A percentile compares a stretch with the other conserved stretches of the same genome.
phyloP scores from a whole-genome alignment of 2,329 filamentous ascomycete genomes.

The Aureobasidium sp. region DNA sequence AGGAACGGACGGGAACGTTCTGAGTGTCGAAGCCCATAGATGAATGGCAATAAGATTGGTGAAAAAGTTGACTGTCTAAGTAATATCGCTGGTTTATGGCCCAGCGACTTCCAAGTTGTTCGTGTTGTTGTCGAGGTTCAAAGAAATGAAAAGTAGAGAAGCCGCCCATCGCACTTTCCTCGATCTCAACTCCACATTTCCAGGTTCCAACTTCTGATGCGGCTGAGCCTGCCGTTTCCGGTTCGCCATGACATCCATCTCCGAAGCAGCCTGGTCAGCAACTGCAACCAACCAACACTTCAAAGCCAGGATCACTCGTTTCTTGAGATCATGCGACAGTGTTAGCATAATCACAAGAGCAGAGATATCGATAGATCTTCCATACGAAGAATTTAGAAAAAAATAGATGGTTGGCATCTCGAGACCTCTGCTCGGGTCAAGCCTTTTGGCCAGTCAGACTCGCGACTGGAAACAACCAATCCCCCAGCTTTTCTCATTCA shows the following conservation, averaged over 20 bases:
- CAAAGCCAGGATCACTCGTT: not conserved
- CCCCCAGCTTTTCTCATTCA: not conserved
- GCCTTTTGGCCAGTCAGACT: not conserved
- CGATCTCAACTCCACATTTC: slow-evolving; percentile 5
- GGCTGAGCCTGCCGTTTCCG: slow-evolving; percentile 11
- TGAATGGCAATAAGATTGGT: not conserved
- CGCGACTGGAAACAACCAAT: not conserved
- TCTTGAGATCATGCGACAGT: too few relatives aligned
- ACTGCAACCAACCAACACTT: not conserved
- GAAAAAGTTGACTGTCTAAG: not conserved
- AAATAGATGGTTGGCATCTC: not conserved
- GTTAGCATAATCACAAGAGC: too few relatives aligned
- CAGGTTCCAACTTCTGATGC: not conserved
- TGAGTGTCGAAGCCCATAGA: slow-evolving; percentile 14
- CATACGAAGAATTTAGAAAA: not conserved
- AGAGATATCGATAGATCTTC: too few relatives aligned
- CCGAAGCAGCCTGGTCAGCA: not conserved
- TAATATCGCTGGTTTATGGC: slow-evolving; percentile 1
- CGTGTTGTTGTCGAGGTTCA: not conserved
- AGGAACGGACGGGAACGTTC: not conserved
- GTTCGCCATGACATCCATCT: not conserved
- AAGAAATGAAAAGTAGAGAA: not conserved
- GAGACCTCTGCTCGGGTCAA: not conserved
- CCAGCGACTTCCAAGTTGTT: not conserved
- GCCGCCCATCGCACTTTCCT: not conserved